Base-by-base conservation (phyloP, 1,284 basidiomycete genomes). In the Ceratobasidium papillatum region DNA sequence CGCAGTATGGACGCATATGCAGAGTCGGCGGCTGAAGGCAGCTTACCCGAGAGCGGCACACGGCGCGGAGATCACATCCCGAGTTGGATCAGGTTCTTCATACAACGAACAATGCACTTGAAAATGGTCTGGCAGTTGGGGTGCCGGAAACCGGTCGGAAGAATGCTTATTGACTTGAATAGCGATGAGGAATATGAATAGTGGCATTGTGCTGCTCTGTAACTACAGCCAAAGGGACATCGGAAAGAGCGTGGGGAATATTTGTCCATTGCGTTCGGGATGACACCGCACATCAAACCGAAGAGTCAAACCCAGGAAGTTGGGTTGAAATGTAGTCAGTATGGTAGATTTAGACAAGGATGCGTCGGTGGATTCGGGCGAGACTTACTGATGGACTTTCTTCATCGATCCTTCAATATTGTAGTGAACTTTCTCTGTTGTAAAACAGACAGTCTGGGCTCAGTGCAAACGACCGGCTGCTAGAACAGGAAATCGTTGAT, bases 271-370 rank as follows among this genome's bases (percentile, higher is more conserved):
- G 25, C 19, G 36, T 12, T 61, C 58, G 58, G 58, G 58, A 38
- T 61, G 41, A 61, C 38, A 25, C 36, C 36, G 56, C 56, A 22
- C 56, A 59, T 59, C 56, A 59, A 59, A 41, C 34, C 34, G 34
- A 59, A 59, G 54, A 19, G 11, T 32, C 27, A 27, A 27, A 3
- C 2, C 27, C 27, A 19, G 32, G 12, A 3, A 30, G 30, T 32
- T 19, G 54, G n/a, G 54, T 58, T 22, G 51, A 25, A 17, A 54
- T 41, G 56, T 14, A 59, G 4, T 19, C 45, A 59, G 8, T 34
- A 19, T 59, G 22, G 58, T 36, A 36, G n/a, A 41, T n/a, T 61
- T 41, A 25, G 58, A 61, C 34, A 25, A 52, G 11, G 54, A 61
- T 22, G n/a, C 36, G 22, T 61, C n/a, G 36, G n/a, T 61, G 25